phyloP scores from a whole-genome alignment of 192 early-diverging fungal species.

The Podila epigama region DNA sequence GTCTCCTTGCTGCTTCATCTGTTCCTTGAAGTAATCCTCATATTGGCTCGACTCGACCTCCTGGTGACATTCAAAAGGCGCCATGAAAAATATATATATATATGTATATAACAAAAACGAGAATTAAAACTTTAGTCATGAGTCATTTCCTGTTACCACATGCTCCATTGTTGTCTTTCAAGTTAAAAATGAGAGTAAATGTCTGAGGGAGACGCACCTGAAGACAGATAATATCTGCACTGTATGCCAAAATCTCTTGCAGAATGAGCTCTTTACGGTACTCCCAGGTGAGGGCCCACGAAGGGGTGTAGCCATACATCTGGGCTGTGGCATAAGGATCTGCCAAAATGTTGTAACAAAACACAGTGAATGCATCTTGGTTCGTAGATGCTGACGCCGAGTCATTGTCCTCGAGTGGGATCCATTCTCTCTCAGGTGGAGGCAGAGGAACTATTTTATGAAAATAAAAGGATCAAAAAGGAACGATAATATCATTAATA shows the following conservation, averaged over 20 bases:
- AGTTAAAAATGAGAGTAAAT: not conserved
- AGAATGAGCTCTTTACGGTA: conserved; percentile 90
- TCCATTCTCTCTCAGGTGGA: conserved; percentile 92
- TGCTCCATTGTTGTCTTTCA: no score
- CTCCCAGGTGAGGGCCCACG: conserved; percentile 94
- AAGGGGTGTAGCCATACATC: conserved; percentile 92
- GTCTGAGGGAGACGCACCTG: conserved; percentile 61
- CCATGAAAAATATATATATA: no score
- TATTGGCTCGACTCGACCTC: conserved; percentile 90
- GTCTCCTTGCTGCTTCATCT: conserved; percentile 71
- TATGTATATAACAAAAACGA: no score
- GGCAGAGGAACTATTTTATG: conserved; percentile 67
- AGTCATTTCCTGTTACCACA: no score
- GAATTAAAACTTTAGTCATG: no score
- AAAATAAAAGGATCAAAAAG: not conserved
- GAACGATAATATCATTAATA: not conserved
- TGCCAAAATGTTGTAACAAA: conserved; percentile 93
- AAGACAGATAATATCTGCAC: conserved; percentile 91
- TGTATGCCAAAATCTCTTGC: conserved; percentile 84
- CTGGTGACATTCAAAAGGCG: conserved; percentile 51
- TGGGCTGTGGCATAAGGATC: conserved; percentile 89
- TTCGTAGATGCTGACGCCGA: conserved; percentile 56
- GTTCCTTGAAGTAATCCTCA: conserved; percentile 86
- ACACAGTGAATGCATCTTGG: conserved; percentile 83
- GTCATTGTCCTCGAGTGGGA: conserved; percentile 80